phyloP scores from a whole-genome alignment of 768 basidiomycete genomes.

The Pholiota molesta region DNA sequence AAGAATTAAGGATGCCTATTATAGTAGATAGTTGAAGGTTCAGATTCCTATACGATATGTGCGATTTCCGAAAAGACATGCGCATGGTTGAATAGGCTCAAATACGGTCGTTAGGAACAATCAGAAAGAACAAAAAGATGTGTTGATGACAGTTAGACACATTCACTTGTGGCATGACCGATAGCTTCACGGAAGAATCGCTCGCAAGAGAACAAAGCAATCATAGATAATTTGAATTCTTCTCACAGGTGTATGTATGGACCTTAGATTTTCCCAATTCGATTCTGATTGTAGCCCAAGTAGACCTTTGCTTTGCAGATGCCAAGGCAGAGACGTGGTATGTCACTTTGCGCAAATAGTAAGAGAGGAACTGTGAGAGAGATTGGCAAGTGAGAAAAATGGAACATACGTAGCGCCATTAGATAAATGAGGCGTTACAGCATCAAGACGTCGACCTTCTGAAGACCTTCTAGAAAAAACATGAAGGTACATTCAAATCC shows the following conservation, averaged over 20 bases:
- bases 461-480: neutral
- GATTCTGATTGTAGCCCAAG: neutral
- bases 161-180: neutral
- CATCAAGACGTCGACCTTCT: neutral
- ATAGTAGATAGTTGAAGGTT: neutral
- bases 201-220: neutral
- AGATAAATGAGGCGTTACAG: neutral
- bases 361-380: neutral
- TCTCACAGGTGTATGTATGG: conserved; percentile 1
- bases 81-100: neutral
- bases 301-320: neutral
- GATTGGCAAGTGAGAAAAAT: neutral
- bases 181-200: conserved; percentile 1
- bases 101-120: neutral
- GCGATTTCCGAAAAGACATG: neutral
- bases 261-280: neutral
- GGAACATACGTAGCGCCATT: neutral
- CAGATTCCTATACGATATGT: neutral
- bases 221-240: neutral
- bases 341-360: neutral
- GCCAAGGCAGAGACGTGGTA: neutral
- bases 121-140: neutral
- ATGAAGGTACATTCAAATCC: neutral
- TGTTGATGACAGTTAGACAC: neutral
- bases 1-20: neutral